Evolutionary conservation across 1,139 yeast genomes (phyloP), one percentile per base, ranked within the genome.

Genomic region (Kurtzmaniella quercitrusa): DNA sequence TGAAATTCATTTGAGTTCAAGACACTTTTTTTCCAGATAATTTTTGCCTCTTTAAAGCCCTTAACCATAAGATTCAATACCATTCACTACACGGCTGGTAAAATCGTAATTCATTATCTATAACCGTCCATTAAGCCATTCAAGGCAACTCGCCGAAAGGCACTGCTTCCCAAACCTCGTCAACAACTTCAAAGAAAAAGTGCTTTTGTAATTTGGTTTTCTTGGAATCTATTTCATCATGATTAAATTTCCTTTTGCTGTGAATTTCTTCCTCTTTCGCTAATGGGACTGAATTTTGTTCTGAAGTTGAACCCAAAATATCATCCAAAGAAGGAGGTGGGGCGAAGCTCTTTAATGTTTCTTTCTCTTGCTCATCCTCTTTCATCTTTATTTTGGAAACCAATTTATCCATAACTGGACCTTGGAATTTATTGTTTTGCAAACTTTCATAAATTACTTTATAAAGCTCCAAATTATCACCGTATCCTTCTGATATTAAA

Each of bases 111-210:
- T 21, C 23, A 21, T 21, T 21, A 21, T 21, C 9, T 21, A 21
- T 21, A 7, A 21, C 9, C 8, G 23, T 21, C 9, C 9, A 7
- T 21, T 21, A 7, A 21, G 23, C 9, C 9, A 8, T 8, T 28
- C 18, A 34, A 3, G 37, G 23, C 7, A 19, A 19, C 16, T 34
- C 49, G 2, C 74, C 74, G 54, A 68, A 66, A 0, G 74, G 69
- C 2, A 52, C 50, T 1, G 71, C 69, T n/a, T 45, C 50, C 74
- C 74, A 68, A 5, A 18, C 18, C 23, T 54, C 42, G 1, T 43
- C 40, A 43, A 63, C 64, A 15, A 47, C 47, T 32, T 64, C 70
- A 42, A 68, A 59, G 6, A 66, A 45, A 42, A 45, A 65, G 5
- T 42, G 23, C 6, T 6, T 34, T 3, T 6, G 23, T 12, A 9